A percentile compares a stretch with the other conserved stretches of the same genome.
Evolutionary conservation across 225 moss, liverwort and hornwort genomes (phyloP).

Genomic region (Pseudisothecium myosuroides): DNA sequence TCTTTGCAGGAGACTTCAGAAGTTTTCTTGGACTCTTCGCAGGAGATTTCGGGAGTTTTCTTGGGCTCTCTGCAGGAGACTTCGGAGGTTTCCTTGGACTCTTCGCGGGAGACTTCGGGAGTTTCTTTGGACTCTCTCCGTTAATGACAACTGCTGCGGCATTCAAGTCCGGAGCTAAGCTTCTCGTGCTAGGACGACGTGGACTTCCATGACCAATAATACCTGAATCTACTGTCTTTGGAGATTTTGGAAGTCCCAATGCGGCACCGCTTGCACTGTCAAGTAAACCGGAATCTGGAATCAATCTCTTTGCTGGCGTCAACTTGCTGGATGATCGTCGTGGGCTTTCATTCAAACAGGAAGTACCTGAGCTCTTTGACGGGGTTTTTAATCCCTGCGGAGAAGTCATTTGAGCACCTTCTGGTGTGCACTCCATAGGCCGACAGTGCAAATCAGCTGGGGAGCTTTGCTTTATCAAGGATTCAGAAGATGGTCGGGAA

Average conservation of each 20-base stretch:
- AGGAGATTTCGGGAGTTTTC: conserved; percentile 12
- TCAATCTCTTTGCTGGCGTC: conserved; percentile 16
- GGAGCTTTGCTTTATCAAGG: conserved; percentile 1
- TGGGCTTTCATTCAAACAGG: conserved; percentile 13
- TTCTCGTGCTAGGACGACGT: conserved; percentile 5
- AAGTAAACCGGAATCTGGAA: background rate
- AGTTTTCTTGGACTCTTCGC: conserved; percentile 3
- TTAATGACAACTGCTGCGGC: background rate
- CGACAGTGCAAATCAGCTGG: background rate
- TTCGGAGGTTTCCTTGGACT: conserved; percentile 3
- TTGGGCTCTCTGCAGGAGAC: background rate
- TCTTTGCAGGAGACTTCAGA: conserved; percentile 9
- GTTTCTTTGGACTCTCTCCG: conserved; percentile 14
- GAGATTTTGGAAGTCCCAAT: background rate
- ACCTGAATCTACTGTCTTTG: background rate
- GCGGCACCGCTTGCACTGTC: conserved; percentile 15
- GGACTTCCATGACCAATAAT: conserved; percentile 12
- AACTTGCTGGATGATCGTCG: conserved; percentile 13
- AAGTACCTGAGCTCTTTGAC: background rate
- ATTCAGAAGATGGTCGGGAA: conserved; percentile 5
- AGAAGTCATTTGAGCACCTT: background rate
- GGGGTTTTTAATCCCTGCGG: conserved; percentile 1
- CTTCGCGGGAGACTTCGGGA: background rate
- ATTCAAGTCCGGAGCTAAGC: conserved; percentile 8
- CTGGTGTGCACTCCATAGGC: conserved; percentile 2